Conservation (phyloP, 495 filamentous ascomycete species). For the Thermothielavioides terrestris region DNA sequence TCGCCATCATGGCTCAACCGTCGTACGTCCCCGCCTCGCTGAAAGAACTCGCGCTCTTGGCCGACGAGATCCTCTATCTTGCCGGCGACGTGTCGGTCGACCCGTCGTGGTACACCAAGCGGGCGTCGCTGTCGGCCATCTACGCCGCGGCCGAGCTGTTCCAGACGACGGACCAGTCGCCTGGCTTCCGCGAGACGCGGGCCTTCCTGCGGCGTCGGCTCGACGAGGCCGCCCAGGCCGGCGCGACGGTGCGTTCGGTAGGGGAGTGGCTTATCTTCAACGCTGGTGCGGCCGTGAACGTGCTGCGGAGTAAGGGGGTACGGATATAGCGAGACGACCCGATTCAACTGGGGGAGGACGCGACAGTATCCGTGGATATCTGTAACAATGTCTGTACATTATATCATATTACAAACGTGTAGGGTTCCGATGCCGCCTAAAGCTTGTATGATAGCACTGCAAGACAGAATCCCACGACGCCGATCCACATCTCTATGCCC, state of each 20-base stretch:
- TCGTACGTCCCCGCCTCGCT: slow-evolving; percentile 67
- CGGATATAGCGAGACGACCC: slow-evolving; percentile 38
- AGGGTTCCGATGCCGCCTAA: not conserved
- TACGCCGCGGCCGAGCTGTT: slow-evolving; percentile 84
- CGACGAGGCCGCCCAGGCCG: slow-evolving; percentile 54
- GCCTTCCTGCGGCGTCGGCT: slow-evolving; percentile 70
- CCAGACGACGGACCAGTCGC: slow-evolving; percentile 77
- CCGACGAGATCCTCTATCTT: slow-evolving; percentile 81
- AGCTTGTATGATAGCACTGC: not conserved
- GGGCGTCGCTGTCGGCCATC: slow-evolving; percentile 63
- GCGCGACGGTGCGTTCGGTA: slow-evolving; percentile 49
- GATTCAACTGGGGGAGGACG: not conserved
- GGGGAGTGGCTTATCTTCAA: slow-evolving; percentile 73
- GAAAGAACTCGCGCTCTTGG: slow-evolving; percentile 65
- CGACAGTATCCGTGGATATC: not conserved
- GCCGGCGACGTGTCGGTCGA: slow-evolving; percentile 78
- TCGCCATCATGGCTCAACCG: slow-evolving; percentile 80
- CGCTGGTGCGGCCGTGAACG: slow-evolving; percentile 52
- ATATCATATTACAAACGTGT: not conserved
- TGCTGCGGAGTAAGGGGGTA: slow-evolving; percentile 56
- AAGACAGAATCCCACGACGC: not conserved
- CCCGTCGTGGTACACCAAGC: slow-evolving; percentile 83
- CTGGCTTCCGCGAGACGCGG: slow-evolving; percentile 62
- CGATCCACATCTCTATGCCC: not conserved
- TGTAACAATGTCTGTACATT: not conserved